phyloP scores from a whole-genome alignment of 805 yeast species.

The Ogataea neopini region DNA sequence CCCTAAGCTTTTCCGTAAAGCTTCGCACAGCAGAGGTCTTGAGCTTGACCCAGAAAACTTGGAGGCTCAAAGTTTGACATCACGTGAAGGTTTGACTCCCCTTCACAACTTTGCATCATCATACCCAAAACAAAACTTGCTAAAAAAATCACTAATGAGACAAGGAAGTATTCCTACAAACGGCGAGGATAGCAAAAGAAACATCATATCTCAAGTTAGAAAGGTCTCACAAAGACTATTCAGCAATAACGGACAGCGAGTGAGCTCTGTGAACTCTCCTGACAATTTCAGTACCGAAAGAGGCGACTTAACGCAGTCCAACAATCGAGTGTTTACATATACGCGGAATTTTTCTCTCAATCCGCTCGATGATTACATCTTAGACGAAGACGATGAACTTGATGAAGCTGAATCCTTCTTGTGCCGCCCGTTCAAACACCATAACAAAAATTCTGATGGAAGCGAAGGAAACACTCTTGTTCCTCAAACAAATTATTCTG shows the following conservation, averaged over 20 bases:
- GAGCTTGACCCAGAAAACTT: slow-evolving; percentile 24
- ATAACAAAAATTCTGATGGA: neutral
- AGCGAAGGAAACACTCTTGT: neutral
- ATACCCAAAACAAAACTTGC: slow-evolving; percentile 6
- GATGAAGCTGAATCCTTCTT: slow-evolving; percentile 28
- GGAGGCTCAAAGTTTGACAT: slow-evolving; percentile 16
- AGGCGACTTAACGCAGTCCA: neutral
- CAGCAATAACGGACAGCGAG: slow-evolving; percentile 13
- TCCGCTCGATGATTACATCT: slow-evolving; percentile 20
- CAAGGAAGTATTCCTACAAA: slow-evolving; percentile 2
- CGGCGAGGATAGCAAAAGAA: slow-evolving; percentile 13
- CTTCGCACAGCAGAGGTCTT: slow-evolving; percentile 13
- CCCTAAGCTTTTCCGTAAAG: slow-evolving; percentile 16
- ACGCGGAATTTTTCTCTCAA: slow-evolving; percentile 14
- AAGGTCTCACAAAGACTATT: slow-evolving; percentile 32
- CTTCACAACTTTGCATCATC: neutral
- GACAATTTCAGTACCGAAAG: neutral
- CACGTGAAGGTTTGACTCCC: slow-evolving; percentile 4
- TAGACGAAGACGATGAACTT: slow-evolving; percentile 26
- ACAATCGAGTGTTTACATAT: slow-evolving; percentile 2
- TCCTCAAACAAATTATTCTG: neutral
- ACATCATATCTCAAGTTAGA: slow-evolving; percentile 31
- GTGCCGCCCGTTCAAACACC: slow-evolving; percentile 20
- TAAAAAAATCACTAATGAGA: slow-evolving; percentile 8
- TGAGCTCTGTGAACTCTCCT: neutral